Evolutionary conservation across 164 flowering plant genomes (phyloP).

Genomic region (Platanus orientalis): DNA sequence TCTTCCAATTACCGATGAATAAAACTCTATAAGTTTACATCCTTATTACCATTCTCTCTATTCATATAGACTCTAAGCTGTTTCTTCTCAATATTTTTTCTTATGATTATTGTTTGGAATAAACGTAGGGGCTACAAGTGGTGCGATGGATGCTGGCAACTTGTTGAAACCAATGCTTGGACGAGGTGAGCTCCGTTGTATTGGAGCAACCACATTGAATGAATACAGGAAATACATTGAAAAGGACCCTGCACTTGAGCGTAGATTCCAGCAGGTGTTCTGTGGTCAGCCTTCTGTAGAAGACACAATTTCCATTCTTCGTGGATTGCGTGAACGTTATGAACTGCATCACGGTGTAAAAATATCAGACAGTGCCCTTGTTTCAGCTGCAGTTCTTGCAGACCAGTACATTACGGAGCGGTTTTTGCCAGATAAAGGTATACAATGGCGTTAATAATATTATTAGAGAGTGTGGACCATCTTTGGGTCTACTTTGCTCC

Average conservation of each 20-base stretch:
- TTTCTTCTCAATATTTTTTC: neutral
- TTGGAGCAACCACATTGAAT: constrained; percentile 89
- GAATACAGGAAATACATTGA: constrained; percentile 94
- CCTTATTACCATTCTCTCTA: too few species aligned
- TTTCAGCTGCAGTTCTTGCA: constrained; percentile 84
- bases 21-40: too few species aligned
- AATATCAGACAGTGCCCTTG: constrained; percentile 92
- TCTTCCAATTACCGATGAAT: too few species aligned
- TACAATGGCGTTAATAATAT: neutral
- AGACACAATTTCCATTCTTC: constrained; percentile 87
- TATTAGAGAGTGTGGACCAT: neutral
- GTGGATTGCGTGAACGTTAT: constrained; percentile 89
- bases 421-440: constrained; percentile 95
- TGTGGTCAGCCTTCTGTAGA: constrained; percentile 91
- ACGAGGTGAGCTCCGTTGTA: constrained; percentile 92
- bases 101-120: neutral
- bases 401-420: constrained; percentile 89
- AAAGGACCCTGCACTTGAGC: constrained; percentile 93
- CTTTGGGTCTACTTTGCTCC: neutral
- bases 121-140: constrained; percentile 67
- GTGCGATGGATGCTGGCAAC: constrained; percentile 98
- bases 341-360: constrained; percentile 96
- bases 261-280: constrained; percentile 92
- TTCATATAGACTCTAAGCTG: too few species aligned
- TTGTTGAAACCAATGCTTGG: constrained; percentile 96